phyloP scores from a whole-genome alignment of 2,329 filamentous ascomycete species.

The Fusarium tjaetaba region DNA sequence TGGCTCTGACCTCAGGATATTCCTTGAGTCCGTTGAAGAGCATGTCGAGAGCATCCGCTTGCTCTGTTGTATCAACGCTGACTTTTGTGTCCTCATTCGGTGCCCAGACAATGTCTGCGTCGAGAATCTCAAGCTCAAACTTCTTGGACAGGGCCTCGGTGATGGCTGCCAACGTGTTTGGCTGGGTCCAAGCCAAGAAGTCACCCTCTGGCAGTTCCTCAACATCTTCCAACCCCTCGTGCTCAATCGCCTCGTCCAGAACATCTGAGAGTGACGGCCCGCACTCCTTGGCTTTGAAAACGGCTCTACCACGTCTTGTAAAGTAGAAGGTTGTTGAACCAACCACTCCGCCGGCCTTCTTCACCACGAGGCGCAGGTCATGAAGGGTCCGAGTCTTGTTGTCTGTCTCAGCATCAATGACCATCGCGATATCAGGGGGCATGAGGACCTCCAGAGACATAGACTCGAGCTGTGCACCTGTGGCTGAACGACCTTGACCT shows the following conservation, averaged over 20 bases:
- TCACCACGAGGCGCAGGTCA: slow-evolving; percentile 77
- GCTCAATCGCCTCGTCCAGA: slow-evolving; percentile 83
- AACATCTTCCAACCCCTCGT: slow-evolving; percentile 79
- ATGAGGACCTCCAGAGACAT: slow-evolving; percentile 84
- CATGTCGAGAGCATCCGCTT: slow-evolving; percentile 65
- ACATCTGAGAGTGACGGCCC: slow-evolving; percentile 73
- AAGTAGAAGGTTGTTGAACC: slow-evolving; percentile 88
- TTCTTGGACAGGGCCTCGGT: slow-evolving; percentile 65
- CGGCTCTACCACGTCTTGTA: slow-evolving; percentile 78
- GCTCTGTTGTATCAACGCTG: slow-evolving; percentile 65
- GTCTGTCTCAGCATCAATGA: slow-evolving; percentile 89
- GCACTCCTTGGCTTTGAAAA: slow-evolving; percentile 67
- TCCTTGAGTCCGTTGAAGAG: slow-evolving; percentile 72
- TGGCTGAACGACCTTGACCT: slow-evolving; percentile 83
- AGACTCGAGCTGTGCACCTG: slow-evolving; percentile 79
- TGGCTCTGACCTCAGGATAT: slow-evolving; percentile 76
- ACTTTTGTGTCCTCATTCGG: slow-evolving; percentile 83
- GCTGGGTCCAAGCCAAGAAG: slow-evolving; percentile 67
- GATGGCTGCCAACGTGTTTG: slow-evolving; percentile 46
- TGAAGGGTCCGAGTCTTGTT: slow-evolving; percentile 78
- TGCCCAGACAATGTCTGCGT: slow-evolving; percentile 85
- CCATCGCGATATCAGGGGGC: slow-evolving; percentile 77
- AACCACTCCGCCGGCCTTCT: slow-evolving; percentile 73
- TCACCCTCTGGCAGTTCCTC: slow-evolving; percentile 74
- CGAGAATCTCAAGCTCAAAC: slow-evolving; percentile 73